phyloP scores from a whole-genome alignment of 148 eudicot species.

The Fagopyrum tataricum region DNA sequence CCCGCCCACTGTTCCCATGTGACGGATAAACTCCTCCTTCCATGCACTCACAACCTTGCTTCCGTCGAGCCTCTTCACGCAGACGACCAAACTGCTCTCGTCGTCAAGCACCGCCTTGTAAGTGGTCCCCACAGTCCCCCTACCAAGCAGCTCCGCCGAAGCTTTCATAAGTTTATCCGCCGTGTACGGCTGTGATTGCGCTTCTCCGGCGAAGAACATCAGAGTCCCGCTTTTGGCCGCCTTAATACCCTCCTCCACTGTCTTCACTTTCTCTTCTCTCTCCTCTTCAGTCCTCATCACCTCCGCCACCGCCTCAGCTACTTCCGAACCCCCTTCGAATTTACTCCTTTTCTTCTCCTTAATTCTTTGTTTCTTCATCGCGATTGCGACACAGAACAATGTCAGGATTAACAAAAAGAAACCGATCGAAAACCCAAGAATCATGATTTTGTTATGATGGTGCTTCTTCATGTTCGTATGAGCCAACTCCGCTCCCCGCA shows the following conservation, averaged over 20 bases:
- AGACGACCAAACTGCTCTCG: slow-evolving; percentile 42
- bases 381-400: slow-evolving; percentile 23
- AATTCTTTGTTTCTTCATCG: slow-evolving; percentile 22
- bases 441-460: slow-evolving; percentile 7
- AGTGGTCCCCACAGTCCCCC: slow-evolving; percentile 47
- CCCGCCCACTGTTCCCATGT: slow-evolving; percentile 60
- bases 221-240: slow-evolving; percentile 16
- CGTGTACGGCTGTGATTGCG: slow-evolving; percentile 26
- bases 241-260: slow-evolving; percentile 25
- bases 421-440: slow-evolving; percentile 26
- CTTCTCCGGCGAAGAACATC: slow-evolving; percentile 49
- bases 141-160: slow-evolving; percentile 53
- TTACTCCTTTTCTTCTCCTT: neutral
- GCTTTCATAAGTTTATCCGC: slow-evolving; percentile 56
- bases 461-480: neutral
- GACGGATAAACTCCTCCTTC: slow-evolving; percentile 41
- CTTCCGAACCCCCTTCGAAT: slow-evolving; percentile 17
- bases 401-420: slow-evolving; percentile 20
- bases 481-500: slow-evolving; percentile 15
- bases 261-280: slow-evolving; percentile 52
- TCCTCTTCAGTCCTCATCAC: slow-evolving; percentile 52
- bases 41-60: slow-evolving; percentile 29
- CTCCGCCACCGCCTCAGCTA: slow-evolving; percentile 27
- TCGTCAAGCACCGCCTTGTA: slow-evolving; percentile 41
- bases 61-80: slow-evolving; percentile 46